Conservation (phyloP, 345 rosid species). For the Linum trigynum region DNA sequence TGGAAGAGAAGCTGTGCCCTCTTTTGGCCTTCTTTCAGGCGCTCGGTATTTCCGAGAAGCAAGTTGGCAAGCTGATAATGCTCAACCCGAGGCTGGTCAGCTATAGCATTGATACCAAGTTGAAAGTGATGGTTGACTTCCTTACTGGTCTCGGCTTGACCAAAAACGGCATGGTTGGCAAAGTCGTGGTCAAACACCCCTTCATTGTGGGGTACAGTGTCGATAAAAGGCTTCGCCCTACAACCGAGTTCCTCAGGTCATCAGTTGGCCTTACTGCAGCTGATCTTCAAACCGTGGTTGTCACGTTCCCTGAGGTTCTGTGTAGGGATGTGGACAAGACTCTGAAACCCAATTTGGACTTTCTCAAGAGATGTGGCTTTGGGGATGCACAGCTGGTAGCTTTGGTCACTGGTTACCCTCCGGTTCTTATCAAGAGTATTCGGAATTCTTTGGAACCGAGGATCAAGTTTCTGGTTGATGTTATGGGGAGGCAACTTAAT, state of each 20-base stretch:
- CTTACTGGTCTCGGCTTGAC: constrained; percentile 51
- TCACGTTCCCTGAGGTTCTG: constrained; percentile 57
- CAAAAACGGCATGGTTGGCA: constrained; percentile 52
- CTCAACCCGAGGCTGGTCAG: constrained; percentile 69
- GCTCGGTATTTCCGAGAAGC: constrained; percentile 57
- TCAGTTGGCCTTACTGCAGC: constrained; percentile 39
- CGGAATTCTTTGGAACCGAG: constrained; percentile 59
- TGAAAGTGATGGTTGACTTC: constrained; percentile 42
- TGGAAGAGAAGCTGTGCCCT: constrained; percentile 76
- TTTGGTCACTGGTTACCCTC: constrained; percentile 61
- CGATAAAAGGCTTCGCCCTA: constrained; percentile 46
- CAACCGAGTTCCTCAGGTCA: constrained; percentile 42
- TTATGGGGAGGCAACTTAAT: constrained; percentile 55
- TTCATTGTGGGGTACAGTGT: constrained; percentile 69
- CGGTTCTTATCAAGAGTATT: constrained; percentile 52
- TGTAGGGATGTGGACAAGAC: constrained; percentile 59
- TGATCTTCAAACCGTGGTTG: constrained; percentile 39
- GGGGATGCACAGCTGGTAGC: constrained; percentile 42
- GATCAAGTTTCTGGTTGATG: constrained; percentile 57
- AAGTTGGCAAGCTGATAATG: constrained; percentile 58
- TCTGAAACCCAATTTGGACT: constrained; percentile 44
- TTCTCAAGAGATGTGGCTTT: constrained; percentile 42
- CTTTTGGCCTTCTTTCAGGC: constrained; percentile 79
- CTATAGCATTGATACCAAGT: constrained; percentile 65
- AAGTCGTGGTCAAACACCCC: constrained; percentile 54